A percentile compares a stretch with the other conserved stretches of the same genome.
Conservation (phyloP, 768 basidiomycete genomes). For the Panellus pusillus region DNA sequence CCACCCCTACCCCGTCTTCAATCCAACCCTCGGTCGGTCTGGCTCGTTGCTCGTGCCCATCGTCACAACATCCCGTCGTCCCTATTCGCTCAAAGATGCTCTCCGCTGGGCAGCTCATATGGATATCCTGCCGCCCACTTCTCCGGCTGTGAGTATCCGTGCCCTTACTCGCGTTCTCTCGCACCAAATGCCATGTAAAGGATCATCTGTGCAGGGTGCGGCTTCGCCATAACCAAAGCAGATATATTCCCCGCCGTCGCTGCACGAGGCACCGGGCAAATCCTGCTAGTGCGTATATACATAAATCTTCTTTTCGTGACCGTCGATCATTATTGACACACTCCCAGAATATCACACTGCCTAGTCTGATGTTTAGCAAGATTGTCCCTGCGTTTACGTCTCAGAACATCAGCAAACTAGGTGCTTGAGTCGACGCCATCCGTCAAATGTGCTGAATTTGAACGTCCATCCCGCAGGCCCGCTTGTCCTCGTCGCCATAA, state of each 20-base stretch:
- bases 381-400: slow-evolving; percentile 49
- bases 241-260: slow-evolving; percentile 46
- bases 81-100: slow-evolving; percentile 15
- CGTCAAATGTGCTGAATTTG: not conserved
- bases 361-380: slow-evolving; percentile 49
- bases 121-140: slow-evolving; percentile 47
- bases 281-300: slow-evolving; percentile 37
- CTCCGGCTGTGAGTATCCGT: slow-evolving; percentile 38
- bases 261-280: slow-evolving; percentile 43
- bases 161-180: not conserved
- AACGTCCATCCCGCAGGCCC: slow-evolving; percentile 45
- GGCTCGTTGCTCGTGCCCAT: too few species aligned
- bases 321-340: not conserved
- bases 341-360: slow-evolving; percentile 44
- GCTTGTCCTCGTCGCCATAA: slow-evolving; percentile 55
- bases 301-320: not conserved
- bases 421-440: slow-evolving; percentile 22
- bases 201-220: slow-evolving; percentile 40
- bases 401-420: slow-evolving; percentile 42
- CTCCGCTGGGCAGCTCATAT: slow-evolving; percentile 38
- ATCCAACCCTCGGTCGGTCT: too few species aligned
- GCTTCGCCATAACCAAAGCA: slow-evolving; percentile 44
- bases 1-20: too few species aligned
- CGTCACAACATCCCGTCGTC: too few species aligned
- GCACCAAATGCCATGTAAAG: slow-evolving; percentile 27